phyloP scores from a whole-genome alignment of 2,329 filamentous ascomycete genomes.

The Metarhizium album region DNA sequence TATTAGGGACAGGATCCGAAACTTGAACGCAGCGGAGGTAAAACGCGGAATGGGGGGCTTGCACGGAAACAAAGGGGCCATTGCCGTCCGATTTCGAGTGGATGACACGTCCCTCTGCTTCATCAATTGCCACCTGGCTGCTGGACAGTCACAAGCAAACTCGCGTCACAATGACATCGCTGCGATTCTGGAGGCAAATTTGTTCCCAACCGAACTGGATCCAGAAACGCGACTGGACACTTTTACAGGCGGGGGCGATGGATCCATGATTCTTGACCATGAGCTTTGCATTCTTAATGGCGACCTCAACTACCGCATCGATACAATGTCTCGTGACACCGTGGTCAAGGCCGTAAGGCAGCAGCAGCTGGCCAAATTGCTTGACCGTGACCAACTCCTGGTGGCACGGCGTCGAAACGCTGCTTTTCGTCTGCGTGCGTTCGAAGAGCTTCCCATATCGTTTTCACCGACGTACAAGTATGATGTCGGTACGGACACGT shows the following conservation, averaged over 20 bases:
- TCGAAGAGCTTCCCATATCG: constrained; percentile 80
- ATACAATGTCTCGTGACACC: constrained; percentile 88
- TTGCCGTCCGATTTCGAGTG: constrained; percentile 82
- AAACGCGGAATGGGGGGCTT: constrained; percentile 94
- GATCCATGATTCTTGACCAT: constrained; percentile 88
- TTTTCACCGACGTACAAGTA: constrained; percentile 99
- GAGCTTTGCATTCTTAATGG: constrained; percentile 96
- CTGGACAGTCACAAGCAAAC: constrained; percentile 81
- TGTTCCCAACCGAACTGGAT: constrained; percentile 65
- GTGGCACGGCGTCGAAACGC: constrained; percentile 84
- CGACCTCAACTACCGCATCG: constrained; percentile 96
- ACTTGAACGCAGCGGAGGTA: constrained; percentile 70
- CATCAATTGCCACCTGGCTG: constrained; percentile 93
- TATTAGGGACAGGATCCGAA: constrained; percentile 63
- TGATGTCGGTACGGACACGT: constrained; percentile 87
- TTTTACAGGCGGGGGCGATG: constrained; percentile 87
- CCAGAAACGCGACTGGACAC: constrained; percentile 58
- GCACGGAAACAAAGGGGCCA: constrained; percentile 92
- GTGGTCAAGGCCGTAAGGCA: constrained; percentile 77
- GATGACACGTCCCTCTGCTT: constrained; percentile 94
- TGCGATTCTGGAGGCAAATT: constrained; percentile 69
- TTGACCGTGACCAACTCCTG: constrained; percentile 88
- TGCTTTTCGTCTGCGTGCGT: constrained; percentile 76
- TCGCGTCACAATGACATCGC: constrained; percentile 89
- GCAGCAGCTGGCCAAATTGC: constrained; percentile 71